Conservation (phyloP, 2,329 filamentous ascomycete species). For the Penicillium nordicum region DNA sequence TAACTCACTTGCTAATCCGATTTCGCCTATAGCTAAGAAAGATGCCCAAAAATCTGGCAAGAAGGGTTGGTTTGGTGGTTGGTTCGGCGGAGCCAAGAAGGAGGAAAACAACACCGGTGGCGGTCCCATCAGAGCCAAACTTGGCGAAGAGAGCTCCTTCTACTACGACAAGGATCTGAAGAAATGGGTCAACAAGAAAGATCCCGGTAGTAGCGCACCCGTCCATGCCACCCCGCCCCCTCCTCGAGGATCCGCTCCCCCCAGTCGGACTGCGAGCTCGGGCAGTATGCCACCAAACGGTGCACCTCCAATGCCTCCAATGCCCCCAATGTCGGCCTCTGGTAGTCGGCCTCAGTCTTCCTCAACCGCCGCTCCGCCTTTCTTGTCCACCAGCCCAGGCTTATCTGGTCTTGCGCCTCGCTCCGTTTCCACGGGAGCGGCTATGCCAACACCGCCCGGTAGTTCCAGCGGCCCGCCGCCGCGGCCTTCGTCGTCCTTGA, state of each 20-base stretch:
- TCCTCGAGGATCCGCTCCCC: conserved; percentile 58
- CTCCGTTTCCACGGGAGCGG: conserved; percentile 38
- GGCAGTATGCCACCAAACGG: conserved; percentile 50
- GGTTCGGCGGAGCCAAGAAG: conserved; percentile 69
- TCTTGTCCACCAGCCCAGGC: conserved; percentile 32
- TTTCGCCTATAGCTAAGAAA: conserved; percentile 36
- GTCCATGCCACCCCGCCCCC: conserved; percentile 71
- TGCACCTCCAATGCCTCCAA: conserved; percentile 17
- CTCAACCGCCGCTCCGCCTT: conserved; percentile 25
- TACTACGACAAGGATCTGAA: conserved; percentile 94
- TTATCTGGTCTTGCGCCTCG: conserved; percentile 30
- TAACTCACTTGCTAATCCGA: conserved; percentile 44
- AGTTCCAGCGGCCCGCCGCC: conserved; percentile 44
- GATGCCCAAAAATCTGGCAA: conserved; percentile 34
- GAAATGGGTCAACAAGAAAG: conserved; percentile 98
- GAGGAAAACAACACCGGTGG: conserved; percentile 45
- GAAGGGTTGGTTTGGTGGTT: conserved; percentile 74
- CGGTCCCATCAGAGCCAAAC: conserved; percentile 78
- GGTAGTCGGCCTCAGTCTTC: conserved; percentile 35
- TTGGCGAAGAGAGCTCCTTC: conserved; percentile 90
- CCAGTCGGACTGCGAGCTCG: conserved; percentile 52
- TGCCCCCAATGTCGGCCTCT: conserved; percentile 14
- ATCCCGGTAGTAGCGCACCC: conserved; percentile 60
- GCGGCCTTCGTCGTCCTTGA: conserved; percentile 75
- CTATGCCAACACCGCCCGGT: conserved; percentile 35